Conservation (phyloP, 2,329 filamentous ascomycete species). For the Zymoseptoria pseudotritici region DNA sequence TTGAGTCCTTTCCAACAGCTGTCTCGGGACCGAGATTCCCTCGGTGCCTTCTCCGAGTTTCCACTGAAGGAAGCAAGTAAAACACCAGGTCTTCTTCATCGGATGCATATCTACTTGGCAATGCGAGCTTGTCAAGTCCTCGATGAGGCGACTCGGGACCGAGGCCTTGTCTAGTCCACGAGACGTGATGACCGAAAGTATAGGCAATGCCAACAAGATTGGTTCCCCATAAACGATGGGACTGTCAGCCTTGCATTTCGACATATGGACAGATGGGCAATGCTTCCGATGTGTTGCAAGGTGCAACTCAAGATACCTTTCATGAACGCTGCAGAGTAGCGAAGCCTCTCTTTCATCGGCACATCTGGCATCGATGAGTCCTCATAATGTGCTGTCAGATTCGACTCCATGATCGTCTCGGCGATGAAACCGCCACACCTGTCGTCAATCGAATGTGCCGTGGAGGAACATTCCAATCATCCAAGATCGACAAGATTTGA, state of each 20-base stretch:
- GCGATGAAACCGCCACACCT: neutral
- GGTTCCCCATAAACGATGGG: neutral
- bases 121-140: neutral
- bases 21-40: neutral
- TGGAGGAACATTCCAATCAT: neutral
- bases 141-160: neutral
- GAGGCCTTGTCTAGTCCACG: neutral
- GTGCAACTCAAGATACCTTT: too few species aligned
- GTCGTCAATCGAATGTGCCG: neutral
- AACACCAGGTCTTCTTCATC: neutral
- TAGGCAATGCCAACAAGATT: neutral
- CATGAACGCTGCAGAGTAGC: neutral
- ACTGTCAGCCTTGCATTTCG: neutral
- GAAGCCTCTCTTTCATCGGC: neutral
- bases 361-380: neutral
- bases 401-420: neutral
- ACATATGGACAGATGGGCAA: too few species aligned
- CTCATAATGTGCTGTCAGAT: neutral
- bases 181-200: neutral
- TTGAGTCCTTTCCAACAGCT: neutral
- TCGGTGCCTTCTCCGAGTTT: neutral
- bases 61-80: neutral
- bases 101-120: neutral
- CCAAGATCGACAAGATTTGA: neutral
- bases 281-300: too few species aligned